Conservation (phyloP, 495 filamentous ascomycete species). For the Delitschia confertaspora region DNA sequence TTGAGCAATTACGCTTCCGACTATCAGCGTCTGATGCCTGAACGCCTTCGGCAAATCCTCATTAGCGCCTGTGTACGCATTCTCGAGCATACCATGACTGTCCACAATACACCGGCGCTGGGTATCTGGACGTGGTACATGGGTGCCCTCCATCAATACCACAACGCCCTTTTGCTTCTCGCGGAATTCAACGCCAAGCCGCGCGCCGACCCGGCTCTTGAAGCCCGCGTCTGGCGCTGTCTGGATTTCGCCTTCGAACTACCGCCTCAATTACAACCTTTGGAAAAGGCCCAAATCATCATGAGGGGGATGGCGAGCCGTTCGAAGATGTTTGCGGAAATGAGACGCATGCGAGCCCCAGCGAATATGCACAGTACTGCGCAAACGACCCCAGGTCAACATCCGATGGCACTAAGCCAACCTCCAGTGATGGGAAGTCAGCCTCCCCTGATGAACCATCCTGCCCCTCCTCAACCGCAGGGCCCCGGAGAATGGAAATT, state of each 20-base stretch:
- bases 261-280: conserved; percentile 38
- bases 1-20: conserved; percentile 48
- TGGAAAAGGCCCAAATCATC: conserved; percentile 38
- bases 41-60: conserved; percentile 42
- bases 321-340: conserved; percentile 32
- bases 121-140: conserved; percentile 40
- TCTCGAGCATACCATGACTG: conserved; percentile 50
- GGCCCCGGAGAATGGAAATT: too few species aligned
- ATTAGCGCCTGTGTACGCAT: conserved; percentile 44
- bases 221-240: conserved; percentile 57
- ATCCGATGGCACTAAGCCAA: too few species aligned
- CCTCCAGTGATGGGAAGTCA: too few species aligned
- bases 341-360: conserved; percentile 36
- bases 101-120: conserved; percentile 49
- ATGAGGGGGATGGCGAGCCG: conserved; percentile 36
- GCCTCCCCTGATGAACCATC: too few species aligned
- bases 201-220: conserved; percentile 43
- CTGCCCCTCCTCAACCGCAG: too few species aligned
- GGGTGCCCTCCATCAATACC: conserved; percentile 42
- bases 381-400: too few species aligned
- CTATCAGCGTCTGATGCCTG: conserved; percentile 44
- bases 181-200: conserved; percentile 44
- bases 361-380: conserved; percentile 26
- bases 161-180: conserved; percentile 40
- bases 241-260: conserved; percentile 62